Evolutionary conservation across 768 basidiomycete genomes (phyloP), one percentile per base, ranked within the genome.

Genomic region (Tephrocybe sp.): DNA sequence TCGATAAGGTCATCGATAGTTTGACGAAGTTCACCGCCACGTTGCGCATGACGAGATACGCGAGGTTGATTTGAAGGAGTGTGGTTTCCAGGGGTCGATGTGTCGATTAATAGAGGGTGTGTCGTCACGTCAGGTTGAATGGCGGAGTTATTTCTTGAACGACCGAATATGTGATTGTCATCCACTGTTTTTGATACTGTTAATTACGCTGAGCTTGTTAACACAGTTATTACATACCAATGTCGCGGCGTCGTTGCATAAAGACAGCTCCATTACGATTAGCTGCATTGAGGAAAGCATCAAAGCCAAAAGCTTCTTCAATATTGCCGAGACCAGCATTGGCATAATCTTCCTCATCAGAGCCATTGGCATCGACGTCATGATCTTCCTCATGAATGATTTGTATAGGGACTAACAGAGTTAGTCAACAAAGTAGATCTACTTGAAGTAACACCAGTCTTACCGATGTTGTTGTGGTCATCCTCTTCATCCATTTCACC

Each of bases 1-100:
- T 90, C 90, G 48, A 95, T 83, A 48, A 93, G 81, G 52, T 87
- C 84, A 54, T 93, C 87, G 37, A 97, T 83, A 14, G 85, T 88
- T 53, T 87, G 83, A 20, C 91, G 69, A 37, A 93, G 73, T 40
- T 88, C 85, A 17, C 71, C 72, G 41, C 71, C 77, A 14, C 86
- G 79, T 37, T 83, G 83, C 1, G 79, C 65, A 39, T 84, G 80
- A 43, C 86, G 81, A 9, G 77, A 58, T 45, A 69, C 66, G 49
- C 86, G 75, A 38, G 75, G 65, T 42, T 80, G 72, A 37, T 69
- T 72, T 9, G 71, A 55, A 26, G 78, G 70, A 17, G 69, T 62
- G 40, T 80, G 83, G 54, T 69, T 75, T 4, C 73, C 60, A 14
- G 68, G 65, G 5, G 68, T 60, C 5, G 83, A 76, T 25, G 74